Evolutionary conservation across 164 flowering plant species (phyloP), one percentile per base, ranked within the genome.

Genomic region (Malania oleifera): DNA sequence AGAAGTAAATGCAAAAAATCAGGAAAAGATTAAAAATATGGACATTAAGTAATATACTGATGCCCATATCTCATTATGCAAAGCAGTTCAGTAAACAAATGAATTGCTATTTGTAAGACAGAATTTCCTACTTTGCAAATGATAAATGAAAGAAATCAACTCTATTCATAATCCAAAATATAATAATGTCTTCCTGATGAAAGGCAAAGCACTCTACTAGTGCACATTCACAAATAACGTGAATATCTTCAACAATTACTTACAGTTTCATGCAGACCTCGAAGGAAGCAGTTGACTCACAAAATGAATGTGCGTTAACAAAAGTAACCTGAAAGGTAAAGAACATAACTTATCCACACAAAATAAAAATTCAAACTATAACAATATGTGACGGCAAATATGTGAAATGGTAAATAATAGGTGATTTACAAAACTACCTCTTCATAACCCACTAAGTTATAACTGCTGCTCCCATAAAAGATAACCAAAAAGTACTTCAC

Each of bases 241-340:
- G 24, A 39, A 40, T 5, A 58, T 31, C 41, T 58, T 4, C 20
- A 20, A 8, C 46, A 29, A 57, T 9, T 31, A 48, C 67, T 56
- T 55, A 40, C 67, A 56, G 25, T 1, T 20, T 48, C 29, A 29
- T 29, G 56, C 1, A 18, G 51, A 18, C 15, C 46, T 11, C 2
- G 18, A 48, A 43, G 31, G 22, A 39, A 29, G 41, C 15, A n/a
- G n/a, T 23, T n/a, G 18, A 46, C 15, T 39, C 53, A 45, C 23
- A 7, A 22, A 49, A 28, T 22, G 52, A 34, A 31, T 24, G 10
- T 34, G 39, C 29, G 31, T 35, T 52, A 34, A 20, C 24, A 24
- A 25, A 52, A 26, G 44, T 22, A 25, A 43, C 62, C 62, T 61
- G 58, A 19, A 61, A 25, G 17, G 19, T 14, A 43, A 53, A 38